Evolutionary conservation across 1,284 basidiomycete genomes (phyloP).

Genomic region (Paramarasmius palmivorus): DNA sequence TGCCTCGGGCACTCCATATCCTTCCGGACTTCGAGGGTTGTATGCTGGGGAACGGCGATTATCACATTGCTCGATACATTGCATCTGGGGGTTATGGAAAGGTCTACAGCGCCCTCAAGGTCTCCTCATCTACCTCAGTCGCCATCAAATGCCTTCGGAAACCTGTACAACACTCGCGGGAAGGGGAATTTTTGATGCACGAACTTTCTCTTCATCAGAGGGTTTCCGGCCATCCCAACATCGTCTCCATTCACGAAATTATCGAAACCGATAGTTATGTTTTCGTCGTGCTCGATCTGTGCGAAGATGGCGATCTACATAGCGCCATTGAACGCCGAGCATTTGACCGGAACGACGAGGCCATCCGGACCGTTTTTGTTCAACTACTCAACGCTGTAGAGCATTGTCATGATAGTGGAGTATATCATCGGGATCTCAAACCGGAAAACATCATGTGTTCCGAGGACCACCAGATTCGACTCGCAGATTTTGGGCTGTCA

Average conservation of each 20-base stretch:
- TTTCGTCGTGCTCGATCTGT: slow-evolving; percentile 63
- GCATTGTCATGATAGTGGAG: slow-evolving; percentile 53
- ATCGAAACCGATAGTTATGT: slow-evolving; percentile 56
- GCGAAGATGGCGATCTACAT: slow-evolving; percentile 31
- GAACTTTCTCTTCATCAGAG: slow-evolving; percentile 65
- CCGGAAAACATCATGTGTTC: slow-evolving; percentile 70
- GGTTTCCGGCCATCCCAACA: slow-evolving; percentile 72
- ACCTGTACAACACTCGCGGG: slow-evolving; percentile 21
- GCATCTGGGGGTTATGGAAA: slow-evolving; percentile 47
- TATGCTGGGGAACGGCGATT: too few relatives aligned
- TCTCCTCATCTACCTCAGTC: background rate
- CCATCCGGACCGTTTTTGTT: slow-evolving; percentile 53
- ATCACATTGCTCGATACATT: slow-evolving; percentile 34
- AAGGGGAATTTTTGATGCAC: slow-evolving; percentile 27
- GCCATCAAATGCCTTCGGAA: slow-evolving; percentile 32
- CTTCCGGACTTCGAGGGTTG: too few relatives aligned
- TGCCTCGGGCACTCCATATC: too few relatives aligned
- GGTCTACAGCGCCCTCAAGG: background rate
- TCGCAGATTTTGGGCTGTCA: slow-evolving; percentile 74
- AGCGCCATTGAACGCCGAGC: slow-evolving; percentile 18
- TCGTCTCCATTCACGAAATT: slow-evolving; percentile 78
- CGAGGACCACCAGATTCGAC: slow-evolving; percentile 45
- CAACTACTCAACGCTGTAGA: slow-evolving; percentile 65
- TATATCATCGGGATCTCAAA: slow-evolving; percentile 75
- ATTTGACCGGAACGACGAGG: slow-evolving; percentile 36